Percentiles rank a stretch among this genome's conserved stretches.
These are phyloP conservation scores for Chytriomyces sp. DNA, from an alignment of 192 early-diverging fungal genomes.

Conservation along the genomic window DNA sequence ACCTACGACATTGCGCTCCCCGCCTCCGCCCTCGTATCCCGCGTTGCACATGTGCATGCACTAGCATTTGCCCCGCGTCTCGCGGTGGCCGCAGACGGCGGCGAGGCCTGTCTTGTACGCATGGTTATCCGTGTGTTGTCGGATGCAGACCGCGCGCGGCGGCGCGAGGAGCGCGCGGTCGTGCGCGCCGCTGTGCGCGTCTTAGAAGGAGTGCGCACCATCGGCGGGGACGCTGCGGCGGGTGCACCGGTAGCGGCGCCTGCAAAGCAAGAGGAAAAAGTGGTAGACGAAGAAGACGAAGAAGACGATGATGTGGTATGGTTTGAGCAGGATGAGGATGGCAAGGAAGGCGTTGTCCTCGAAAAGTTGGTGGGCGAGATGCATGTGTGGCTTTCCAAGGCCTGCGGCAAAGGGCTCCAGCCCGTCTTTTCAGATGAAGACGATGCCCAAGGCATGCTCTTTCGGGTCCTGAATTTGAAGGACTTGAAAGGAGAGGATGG, in stretches of 20 bases:
- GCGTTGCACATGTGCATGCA: conserved; percentile 13
- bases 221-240: not conserved
- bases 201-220: no score
- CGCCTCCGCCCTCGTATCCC: conserved; percentile 13
- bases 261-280: not conserved
- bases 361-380: conserved; percentile 1
- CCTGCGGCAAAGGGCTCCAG: not conserved
- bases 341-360: not conserved
- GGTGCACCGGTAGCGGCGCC: not conserved
- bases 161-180: no score
- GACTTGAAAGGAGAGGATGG: conserved; percentile 9
- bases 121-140: no score
- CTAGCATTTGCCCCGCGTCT: conserved; percentile 23
- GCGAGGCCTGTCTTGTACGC: conserved; percentile 28
- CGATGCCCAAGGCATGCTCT: not conserved
- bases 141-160: no score
- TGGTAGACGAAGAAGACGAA: not conserved
- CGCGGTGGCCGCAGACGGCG: conserved; percentile 10
- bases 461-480: not conserved
- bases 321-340: conserved; percentile 9
- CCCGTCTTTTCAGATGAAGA: not conserved
- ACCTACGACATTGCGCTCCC: not conserved
- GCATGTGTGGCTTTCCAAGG: conserved; percentile 10
- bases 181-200: no score
- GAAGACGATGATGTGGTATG: not conserved